Conservation (phyloP, 2,329 filamentous ascomycete species). For the Nothomitra cinnamomea region DNA sequence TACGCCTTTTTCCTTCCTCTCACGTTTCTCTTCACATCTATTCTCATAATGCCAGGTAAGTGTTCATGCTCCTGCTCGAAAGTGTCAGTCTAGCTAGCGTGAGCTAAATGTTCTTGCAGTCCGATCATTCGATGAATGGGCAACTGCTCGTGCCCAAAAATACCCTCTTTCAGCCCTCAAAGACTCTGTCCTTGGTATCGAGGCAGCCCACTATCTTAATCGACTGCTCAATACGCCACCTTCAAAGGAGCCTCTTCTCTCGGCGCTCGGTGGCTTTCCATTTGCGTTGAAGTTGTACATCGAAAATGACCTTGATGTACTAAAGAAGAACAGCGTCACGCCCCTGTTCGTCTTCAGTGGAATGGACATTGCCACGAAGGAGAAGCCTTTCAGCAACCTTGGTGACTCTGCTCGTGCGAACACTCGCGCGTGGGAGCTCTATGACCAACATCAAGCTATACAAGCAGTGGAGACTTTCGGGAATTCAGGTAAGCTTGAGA, state of each 20-base stretch:
- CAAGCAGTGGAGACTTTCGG: conserved; percentile 79
- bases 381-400: conserved; percentile 42
- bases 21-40: neutral
- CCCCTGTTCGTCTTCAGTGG: conserved; percentile 89
- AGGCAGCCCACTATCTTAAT: conserved; percentile 78
- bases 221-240: conserved; percentile 46
- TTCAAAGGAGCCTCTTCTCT: conserved; percentile 71
- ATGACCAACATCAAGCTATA: conserved; percentile 63
- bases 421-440: conserved; percentile 70
- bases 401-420: conserved; percentile 51
- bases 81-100: too few species aligned
- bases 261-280: conserved; percentile 77
- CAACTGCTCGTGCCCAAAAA: conserved; percentile 33
- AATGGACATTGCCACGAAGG: conserved; percentile 59
- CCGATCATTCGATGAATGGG: conserved; percentile 40
- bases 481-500: conserved; percentile 43
- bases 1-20: neutral
- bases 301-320: conserved; percentile 55
- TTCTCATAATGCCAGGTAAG: conserved; percentile 19
- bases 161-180: conserved; percentile 54
- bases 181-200: conserved; percentile 62
- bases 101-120: conserved; percentile 17
- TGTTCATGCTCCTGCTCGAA: neutral
- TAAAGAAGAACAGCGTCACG: conserved; percentile 52
- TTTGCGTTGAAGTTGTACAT: conserved; percentile 61